Conservation (phyloP, 2,329 filamentous ascomycete species). For the Botryosphaeria dothidea region DNA sequence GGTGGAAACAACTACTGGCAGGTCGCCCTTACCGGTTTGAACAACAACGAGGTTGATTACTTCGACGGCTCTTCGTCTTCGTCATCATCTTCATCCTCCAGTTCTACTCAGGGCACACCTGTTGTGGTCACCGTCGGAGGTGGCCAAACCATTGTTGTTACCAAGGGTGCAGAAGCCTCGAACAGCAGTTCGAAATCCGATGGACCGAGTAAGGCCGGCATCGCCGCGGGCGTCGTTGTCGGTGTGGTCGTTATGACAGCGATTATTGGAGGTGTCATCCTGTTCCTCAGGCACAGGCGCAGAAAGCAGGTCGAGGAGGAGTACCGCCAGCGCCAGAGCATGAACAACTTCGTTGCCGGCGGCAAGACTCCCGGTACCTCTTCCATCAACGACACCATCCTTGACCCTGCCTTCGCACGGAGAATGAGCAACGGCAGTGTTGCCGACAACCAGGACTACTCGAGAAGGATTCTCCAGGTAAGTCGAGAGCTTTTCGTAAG, state of each 20-base stretch:
- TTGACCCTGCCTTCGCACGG: constrained; percentile 81
- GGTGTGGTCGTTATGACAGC: constrained; percentile 71
- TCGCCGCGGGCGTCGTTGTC: constrained; percentile 85
- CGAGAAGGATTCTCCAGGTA: constrained; percentile 92
- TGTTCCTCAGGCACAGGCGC: constrained; percentile 73
- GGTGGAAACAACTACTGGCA: constrained; percentile 57
- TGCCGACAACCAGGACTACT: constrained; percentile 96
- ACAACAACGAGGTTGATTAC: constrained; percentile 39
- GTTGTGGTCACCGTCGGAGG: constrained; percentile 32
- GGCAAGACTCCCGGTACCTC: constrained; percentile 64
- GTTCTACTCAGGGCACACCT: constrained; percentile 17
- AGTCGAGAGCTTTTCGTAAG: constrained; percentile 33
- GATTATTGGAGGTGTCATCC: constrained; percentile 67
- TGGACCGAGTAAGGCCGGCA: constrained; percentile 71
- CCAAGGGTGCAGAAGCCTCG: constrained; percentile 45
- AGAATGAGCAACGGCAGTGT: constrained; percentile 94
- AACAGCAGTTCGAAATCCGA: constrained; percentile 31
- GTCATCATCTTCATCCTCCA: constrained; percentile 19
- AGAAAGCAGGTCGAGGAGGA: constrained; percentile 81
- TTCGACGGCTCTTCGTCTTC: constrained; percentile 30
- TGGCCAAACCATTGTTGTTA: constrained; percentile 37
- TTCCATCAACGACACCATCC: constrained; percentile 76
- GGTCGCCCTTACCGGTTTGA: constrained; percentile 54
- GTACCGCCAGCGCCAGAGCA: constrained; percentile 72
- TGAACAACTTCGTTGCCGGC: constrained; percentile 69